Evolutionary conservation across 75 land plant species (phyloP).

Genomic region (Cunninghamia lanceolata): DNA sequence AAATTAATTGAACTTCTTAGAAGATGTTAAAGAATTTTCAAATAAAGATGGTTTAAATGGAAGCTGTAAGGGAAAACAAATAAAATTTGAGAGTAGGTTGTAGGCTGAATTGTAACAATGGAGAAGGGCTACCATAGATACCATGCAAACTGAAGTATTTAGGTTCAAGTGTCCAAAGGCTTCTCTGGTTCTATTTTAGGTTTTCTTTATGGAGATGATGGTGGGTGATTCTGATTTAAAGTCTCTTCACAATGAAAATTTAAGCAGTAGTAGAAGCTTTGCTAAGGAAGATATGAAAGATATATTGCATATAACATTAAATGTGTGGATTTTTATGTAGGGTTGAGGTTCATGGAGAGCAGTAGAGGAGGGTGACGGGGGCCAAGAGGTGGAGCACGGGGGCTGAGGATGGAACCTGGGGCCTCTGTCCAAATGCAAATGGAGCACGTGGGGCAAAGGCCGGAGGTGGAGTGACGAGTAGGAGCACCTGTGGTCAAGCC

Average conservation of each 20-base stretch:
- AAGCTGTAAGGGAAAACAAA: not conserved
- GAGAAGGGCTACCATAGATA: not conserved
- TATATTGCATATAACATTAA: conserved; percentile 63
- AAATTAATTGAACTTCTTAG: not conserved
- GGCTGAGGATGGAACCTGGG: too few species aligned
- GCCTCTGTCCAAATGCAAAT: too few species aligned
- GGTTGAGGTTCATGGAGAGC: too few species aligned
- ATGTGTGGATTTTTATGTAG: conserved; percentile 47
- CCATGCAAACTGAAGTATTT: not conserved
- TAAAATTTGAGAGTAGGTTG: not conserved
- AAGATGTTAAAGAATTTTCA: not conserved
- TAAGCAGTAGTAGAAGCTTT: not conserved
- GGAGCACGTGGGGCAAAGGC: too few species aligned
- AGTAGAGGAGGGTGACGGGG: too few species aligned
- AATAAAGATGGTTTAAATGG: not conserved
- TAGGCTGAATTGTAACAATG: not conserved
- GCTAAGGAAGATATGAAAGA: not conserved
- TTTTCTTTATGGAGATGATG: not conserved
- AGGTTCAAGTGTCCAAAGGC: not conserved
- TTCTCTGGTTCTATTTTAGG: not conserved
- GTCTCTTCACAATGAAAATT: not conserved
- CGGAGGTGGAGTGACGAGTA: too few species aligned
- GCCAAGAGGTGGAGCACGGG: too few species aligned
- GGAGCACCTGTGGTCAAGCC: too few species aligned
- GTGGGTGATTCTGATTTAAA: not conserved